Evolutionary conservation across 345 rosid species (phyloP).

Genomic region (Lumnitzera littorea): DNA sequence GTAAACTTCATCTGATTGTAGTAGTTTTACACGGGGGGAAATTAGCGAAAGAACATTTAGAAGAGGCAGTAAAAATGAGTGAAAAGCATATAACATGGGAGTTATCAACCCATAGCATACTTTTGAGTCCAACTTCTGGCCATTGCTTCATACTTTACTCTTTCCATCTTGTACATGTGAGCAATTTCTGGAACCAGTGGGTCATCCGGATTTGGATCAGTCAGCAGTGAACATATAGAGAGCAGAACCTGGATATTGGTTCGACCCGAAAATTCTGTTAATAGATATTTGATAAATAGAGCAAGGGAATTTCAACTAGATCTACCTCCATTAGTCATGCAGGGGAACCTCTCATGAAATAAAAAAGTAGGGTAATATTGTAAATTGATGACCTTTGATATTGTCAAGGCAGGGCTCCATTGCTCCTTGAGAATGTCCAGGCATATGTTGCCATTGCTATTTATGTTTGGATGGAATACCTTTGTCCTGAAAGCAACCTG

Average conservation of each 20-base stretch:
- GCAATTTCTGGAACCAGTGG: constrained; percentile 39
- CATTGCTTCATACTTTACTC: constrained; percentile 26
- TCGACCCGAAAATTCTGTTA: background rate
- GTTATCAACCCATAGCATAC: constrained; percentile 29
- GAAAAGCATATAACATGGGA: background rate
- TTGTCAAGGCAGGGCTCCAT: constrained; percentile 31
- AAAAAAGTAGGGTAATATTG: background rate
- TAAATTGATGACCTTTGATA: constrained; percentile 16
- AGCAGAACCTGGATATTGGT: constrained; percentile 24
- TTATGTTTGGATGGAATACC: constrained; percentile 28
- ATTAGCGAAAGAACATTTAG: too few species aligned
- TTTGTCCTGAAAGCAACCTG: constrained; percentile 28
- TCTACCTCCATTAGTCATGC: too few species aligned
- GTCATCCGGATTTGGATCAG: constrained; percentile 36
- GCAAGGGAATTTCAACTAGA: background rate
- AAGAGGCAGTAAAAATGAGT: background rate
- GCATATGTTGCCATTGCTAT: constrained; percentile 26
- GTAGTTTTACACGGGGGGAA: too few species aligned
- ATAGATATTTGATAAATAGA: background rate
- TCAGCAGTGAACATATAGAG: constrained; percentile 31
- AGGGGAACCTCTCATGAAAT: background rate
- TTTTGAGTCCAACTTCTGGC: constrained; percentile 39
- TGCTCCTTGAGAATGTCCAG: constrained; percentile 31
- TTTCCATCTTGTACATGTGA: constrained; percentile 28
- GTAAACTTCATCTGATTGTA: too few species aligned